Base-by-base conservation (phyloP, 2,329 filamentous ascomycete species). In the Ophiosphaerella narmari region DNA sequence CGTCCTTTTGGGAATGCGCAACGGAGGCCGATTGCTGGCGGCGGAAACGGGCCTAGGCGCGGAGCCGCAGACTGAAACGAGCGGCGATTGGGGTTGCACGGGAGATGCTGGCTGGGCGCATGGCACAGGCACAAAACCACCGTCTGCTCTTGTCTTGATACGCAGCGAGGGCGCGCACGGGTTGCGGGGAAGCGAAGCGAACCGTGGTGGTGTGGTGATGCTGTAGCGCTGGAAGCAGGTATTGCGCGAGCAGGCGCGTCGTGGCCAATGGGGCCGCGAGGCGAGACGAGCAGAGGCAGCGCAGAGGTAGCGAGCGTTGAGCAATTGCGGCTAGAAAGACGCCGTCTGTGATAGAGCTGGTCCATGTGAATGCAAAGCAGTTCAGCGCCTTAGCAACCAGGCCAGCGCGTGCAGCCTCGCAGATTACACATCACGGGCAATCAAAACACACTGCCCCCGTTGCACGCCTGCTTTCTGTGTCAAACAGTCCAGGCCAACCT, bases 61-160 rank as follows among this genome's bases (percentile, higher is more conserved):
- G 54, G 48, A 54, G 36, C 51, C 46, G 52, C 49, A 55, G 45
- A 29, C 48, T 62, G 59, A 65, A 69, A 65, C 63, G 69, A 68
- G 61, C 57, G 66, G 63, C 61, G 59, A 60, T 55, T 60, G 60
- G 46, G 46, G 54, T 48, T 48, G 55, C 44, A 59, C 61, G 49
- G 54, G 55, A 42, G 49, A 57, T 63, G 62, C 58, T 66, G 62
- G 68, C 59, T 51, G 55, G 57, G 48, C 2, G 57, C 65, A 68
- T 69, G 61, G 46, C 47, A 33, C 41, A 52, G 50, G 56, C 41
- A 48, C 26, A 44, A 24, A 52, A 33, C 52, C 34, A 49, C 55
- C 36, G 40, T 46, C 18, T 35, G 38, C 23, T 41, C 33, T 35
- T 31, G 38, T 21, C 31, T 44, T 41, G n/a, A 39, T 34, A 47